Base-by-base conservation (phyloP, 2,329 filamentous ascomycete genomes). In the Botrytis hyacinthi region DNA sequence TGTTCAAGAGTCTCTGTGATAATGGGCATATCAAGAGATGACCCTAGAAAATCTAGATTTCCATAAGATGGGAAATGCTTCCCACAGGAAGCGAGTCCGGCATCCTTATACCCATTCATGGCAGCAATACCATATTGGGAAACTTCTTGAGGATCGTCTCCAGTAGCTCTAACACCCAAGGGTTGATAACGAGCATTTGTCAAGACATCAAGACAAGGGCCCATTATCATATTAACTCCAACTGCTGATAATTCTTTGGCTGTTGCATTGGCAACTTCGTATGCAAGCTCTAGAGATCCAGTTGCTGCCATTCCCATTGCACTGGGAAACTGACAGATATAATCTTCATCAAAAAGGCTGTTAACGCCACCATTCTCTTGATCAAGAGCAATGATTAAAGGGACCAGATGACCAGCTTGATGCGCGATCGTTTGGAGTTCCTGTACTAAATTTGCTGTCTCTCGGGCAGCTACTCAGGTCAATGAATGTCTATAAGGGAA, bases 311-410 rank as follows among this genome's bases (percentile, higher is more conserved):
- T 88, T 20, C 95, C 95, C 95, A 99, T 98, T 76, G 95, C 93
- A 80, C 95, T 97, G 14, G 96, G 96, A 78, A 97, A 99, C 81
- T 98, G 96, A 77, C 94, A 94, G 78, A 98, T 95, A 81, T 95
- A 96, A 80, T 96, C 93, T 78, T 97, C 94, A 81, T 98, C 95
- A 80, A 97, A 98, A 3, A 98, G 87, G 83, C 94, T 97, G 84
- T 98, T 98, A 82, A 98, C 95, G 4, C 95, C 95, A 76, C 96
- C 96, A 89, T 99, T 98, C 82, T 99, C 96, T 81, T 99, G 96
- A 81, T 98, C 96, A 54, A 98, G 85, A 57, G 93, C 95, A 78
- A 99, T 98, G 72, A 97, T 86, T 29, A 99, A 85, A 3, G 96
- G 96, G 4, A 95, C 91, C 4, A 93, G 92, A 82, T 98, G 95